Evolutionary conservation across 2,329 filamentous ascomycete species (phyloP), one percentile per base, ranked within the genome.

Genomic region (Fusarium sp.): DNA sequence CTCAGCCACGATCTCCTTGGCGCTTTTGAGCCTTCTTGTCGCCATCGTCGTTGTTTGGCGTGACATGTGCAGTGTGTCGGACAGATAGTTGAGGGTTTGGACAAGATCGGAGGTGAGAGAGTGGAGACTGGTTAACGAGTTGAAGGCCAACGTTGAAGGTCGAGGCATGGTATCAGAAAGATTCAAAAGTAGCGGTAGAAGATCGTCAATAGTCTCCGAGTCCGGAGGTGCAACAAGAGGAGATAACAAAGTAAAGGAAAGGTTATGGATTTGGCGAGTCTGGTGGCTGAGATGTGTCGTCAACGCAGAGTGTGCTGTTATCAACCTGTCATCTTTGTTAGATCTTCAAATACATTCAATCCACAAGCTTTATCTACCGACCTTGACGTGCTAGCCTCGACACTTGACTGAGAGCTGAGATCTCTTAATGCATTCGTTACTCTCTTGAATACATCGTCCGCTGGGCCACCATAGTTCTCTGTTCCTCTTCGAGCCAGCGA

Each of bases 51-150:
- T 95, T 1, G 91, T 91, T 76, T 98, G 94, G 11, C 92, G 88
- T 29, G 91, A 93, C 89, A 98, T 97, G 76, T 98, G 94, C 31
- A 99, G 82, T 4, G 92, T 93, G 74, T 99, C 95, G 7, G 91
- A 92, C 5, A 99, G 82, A 66, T 92, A 90, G 68, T 92, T 92
- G 42, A 99, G 85, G 7, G 92, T 91, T 70, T 92, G 86, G 8
- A 94, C 86, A 26, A 94, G 80, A 61, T 93, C 90, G 25, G 85
- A 81, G 0, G 91, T 93, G 63, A 91, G 82, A 7, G 85, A 82
- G 72, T 92, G 88, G 47, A 94, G 82, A 22, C 86, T 83, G 55
- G 87, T 83, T 41, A 93, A 79, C 9, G 90, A 91, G 67, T 83
- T 82, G 67, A 90, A 84, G 1, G 87, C 86, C 12, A 84, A 72